Percentiles rank a stretch among this genome's conserved stretches.
Conservation (phyloP, 441 rosid genomes). For the Corymbia citriodora region DNA sequence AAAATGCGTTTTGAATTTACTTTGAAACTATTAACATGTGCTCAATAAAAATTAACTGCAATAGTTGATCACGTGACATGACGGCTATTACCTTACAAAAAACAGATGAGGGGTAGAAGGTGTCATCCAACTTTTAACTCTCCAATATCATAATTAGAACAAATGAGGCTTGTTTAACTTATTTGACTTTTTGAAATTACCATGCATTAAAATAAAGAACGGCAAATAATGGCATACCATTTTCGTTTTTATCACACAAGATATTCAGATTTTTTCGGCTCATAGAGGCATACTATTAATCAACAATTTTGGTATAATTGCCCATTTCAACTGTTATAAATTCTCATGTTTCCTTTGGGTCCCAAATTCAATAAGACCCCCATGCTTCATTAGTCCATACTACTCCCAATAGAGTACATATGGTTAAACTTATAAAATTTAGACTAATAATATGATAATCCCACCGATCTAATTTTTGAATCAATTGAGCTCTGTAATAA, state of each 20-base stretch:
- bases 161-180: neutral
- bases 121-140: neutral
- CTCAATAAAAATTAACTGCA: neutral
- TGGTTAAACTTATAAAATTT: neutral
- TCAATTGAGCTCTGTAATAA: neutral
- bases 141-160: neutral
- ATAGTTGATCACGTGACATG: neutral
- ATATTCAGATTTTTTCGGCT: neutral
- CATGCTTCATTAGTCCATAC: neutral
- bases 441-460: neutral
- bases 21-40: neutral
- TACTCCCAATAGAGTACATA: neutral
- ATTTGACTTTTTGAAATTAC: neutral
- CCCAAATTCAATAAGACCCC: neutral
- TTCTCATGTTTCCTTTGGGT: neutral
- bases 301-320: neutral
- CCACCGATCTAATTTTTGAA: neutral
- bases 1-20: neutral
- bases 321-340: neutral
- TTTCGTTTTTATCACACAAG: neutral
- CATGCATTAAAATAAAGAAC: neutral
- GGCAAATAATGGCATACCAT: neutral
- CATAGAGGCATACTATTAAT: neutral
- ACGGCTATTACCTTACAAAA: neutral
- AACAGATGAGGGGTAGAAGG: neutral